Conservation (phyloP, 192 early-diverging fungal genomes). For the Coemansia sp. region DNA sequence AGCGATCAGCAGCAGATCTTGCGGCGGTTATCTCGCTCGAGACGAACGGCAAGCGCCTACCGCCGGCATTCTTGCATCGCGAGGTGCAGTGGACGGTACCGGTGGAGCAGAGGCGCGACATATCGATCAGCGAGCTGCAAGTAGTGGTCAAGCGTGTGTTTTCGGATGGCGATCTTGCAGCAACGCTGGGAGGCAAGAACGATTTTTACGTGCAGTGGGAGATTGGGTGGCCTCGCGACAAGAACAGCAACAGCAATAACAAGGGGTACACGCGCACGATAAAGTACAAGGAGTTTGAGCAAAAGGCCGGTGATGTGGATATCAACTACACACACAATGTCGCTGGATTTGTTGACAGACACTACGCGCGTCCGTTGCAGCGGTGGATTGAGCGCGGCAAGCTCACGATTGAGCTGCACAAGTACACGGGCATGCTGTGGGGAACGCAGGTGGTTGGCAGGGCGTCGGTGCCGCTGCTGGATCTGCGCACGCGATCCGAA, state of each 20-base stretch:
- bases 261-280: slow-evolving; percentile 44
- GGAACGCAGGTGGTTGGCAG: slow-evolving; percentile 50
- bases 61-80: slow-evolving; percentile 38
- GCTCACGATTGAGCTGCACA: slow-evolving; percentile 45
- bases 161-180: slow-evolving; percentile 44
- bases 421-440: slow-evolving; percentile 49
- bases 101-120: slow-evolving; percentile 44
- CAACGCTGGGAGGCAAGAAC: slow-evolving; percentile 29
- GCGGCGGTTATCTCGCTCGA: slow-evolving; percentile 24
- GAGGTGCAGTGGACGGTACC: slow-evolving; percentile 38
- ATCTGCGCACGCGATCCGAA: slow-evolving; percentile 36
- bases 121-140: slow-evolving; percentile 42
- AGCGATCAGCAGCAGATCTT: slow-evolving; percentile 38
- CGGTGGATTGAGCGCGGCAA: slow-evolving; percentile 46
- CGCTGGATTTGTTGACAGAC: slow-evolving; percentile 38
- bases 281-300: slow-evolving; percentile 41
- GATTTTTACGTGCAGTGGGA: slow-evolving; percentile 53
- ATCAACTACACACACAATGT: slow-evolving; percentile 25
- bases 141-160: slow-evolving; percentile 31
- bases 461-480: slow-evolving; percentile 42
- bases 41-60: slow-evolving; percentile 23
- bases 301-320: slow-evolving; percentile 19
- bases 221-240: slow-evolving; percentile 44
- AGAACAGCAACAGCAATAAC: slow-evolving; percentile 2
- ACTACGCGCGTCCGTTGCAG: slow-evolving; percentile 31